Percentiles rank a stretch among this genome's conserved stretches.
phyloP scores from a whole-genome alignment of 331 rosid species.

The Telfairia occidentalis region DNA sequence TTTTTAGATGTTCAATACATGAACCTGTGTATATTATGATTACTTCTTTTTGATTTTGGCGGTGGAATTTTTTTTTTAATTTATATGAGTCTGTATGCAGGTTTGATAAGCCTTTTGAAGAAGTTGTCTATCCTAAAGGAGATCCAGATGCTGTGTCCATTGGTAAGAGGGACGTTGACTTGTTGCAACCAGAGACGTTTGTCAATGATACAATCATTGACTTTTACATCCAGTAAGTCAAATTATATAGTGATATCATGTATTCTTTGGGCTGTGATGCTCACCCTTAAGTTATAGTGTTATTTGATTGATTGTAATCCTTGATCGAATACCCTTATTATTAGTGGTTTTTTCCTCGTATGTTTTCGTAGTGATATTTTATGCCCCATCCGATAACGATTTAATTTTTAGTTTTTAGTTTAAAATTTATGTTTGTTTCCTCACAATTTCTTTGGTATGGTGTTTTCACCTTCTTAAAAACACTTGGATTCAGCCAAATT shows the following conservation, averaged over 20 bases:
- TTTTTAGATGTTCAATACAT: background rate
- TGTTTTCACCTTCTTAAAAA: too few species aligned
- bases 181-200: slow-evolving; percentile 83
- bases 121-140: slow-evolving; percentile 83
- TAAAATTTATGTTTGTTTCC: too few species aligned
- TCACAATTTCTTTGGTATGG: too few species aligned
- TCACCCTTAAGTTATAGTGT: background rate
- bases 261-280: background rate
- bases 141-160: slow-evolving; percentile 86
- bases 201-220: slow-evolving; percentile 85
- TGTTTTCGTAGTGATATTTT: background rate
- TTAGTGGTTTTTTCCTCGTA: background rate
- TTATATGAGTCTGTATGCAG: slow-evolving; percentile 35
- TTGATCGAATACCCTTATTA: background rate
- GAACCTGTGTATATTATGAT: background rate
- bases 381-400: too few species aligned
- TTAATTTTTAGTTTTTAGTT: too few species aligned
- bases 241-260: background rate
- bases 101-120: slow-evolving; percentile 67
- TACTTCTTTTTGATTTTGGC: background rate
- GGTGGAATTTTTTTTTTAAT: slow-evolving; percentile 3
- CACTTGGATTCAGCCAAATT: too few species aligned
- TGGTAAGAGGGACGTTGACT: slow-evolving; percentile 86
- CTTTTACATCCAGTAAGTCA: slow-evolving; percentile 82
- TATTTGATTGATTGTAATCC: background rate